Conservation (phyloP, 805 yeast species). For the Debaryomyces hansenii region DNA sequence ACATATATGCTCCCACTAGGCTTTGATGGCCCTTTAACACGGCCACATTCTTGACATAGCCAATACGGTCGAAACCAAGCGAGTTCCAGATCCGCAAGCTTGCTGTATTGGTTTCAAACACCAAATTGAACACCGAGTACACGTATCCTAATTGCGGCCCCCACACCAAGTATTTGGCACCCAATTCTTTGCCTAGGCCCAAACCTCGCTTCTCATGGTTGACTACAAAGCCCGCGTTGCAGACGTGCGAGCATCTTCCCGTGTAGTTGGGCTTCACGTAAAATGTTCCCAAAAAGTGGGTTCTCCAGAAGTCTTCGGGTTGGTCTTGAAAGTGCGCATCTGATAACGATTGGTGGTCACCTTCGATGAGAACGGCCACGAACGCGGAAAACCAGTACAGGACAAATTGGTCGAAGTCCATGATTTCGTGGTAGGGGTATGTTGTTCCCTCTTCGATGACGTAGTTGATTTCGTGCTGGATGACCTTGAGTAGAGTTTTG, state of each 20-base stretch:
- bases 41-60: conserved; percentile 73
- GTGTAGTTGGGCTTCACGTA: conserved; percentile 84
- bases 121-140: conserved; percentile 85
- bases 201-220: conserved; percentile 57
- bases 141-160: conserved; percentile 80
- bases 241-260: conserved; percentile 82
- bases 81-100: conserved; percentile 79
- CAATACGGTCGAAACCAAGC: conserved; percentile 79
- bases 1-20: conserved; percentile 75
- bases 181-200: conserved; percentile 71
- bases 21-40: conserved; percentile 60
- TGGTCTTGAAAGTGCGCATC: conserved; percentile 29
- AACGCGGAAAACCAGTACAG: conserved; percentile 69
- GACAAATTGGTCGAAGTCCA: conserved; percentile 50
- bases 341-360: conserved; percentile 19
- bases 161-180: conserved; percentile 61
- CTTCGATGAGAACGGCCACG: conserved; percentile 58
- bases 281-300: conserved; percentile 65
- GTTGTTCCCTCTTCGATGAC: conserved; percentile 75
- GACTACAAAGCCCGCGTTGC: conserved; percentile 87
- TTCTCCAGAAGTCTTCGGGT: conserved; percentile 44
- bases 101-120: conserved; percentile 77
- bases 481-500: conserved; percentile 39
- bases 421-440: conserved; percentile 56
- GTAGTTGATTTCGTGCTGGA: conserved; percentile 55